Evolutionary conservation across 2,329 filamentous ascomycete genomes (phyloP), one percentile per base, ranked within the genome.

Genomic region (Leptographium radiaticola): DNA sequence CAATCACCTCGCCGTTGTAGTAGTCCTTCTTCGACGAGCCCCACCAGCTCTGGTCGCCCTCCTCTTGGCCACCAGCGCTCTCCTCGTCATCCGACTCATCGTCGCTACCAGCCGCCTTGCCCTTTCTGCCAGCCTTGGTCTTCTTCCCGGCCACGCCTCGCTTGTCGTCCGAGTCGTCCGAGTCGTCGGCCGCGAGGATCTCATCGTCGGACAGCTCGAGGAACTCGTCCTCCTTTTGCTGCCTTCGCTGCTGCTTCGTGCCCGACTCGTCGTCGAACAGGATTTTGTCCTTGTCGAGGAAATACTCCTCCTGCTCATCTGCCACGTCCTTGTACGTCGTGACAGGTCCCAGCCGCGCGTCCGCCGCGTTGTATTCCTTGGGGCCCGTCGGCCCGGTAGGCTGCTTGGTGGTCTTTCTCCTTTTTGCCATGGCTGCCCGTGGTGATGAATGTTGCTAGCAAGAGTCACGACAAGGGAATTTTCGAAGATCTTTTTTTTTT

Each of bases 271-370:
- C 89, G 34, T 95, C 88, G 40, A 98, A 76, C 63, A 91, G 70
- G 58, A 98, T 83, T 64, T 87, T 85, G 69, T 98, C 93, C 59
- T 86, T 81, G 59, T 90, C 85, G 56, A 90, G 75, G 63, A 91
- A 88, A 67, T 95, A 95, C 66, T 95, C 89, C 67, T 98, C 93
- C 67, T 95, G 89, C 1, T 89, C 94, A 66, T 96, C 85, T 59
- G 90, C 88, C 61, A 98, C 84, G 69, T 95, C 89, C 68, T 91
- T 83, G 67, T 79, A 91, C 2, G 80, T 83, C 48, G 68, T 74
- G 62, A 83, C 72, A 20, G 56, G 53, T 25, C 75, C 76, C 16
- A 89, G 76, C 52, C 81, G 80, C 39, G 83, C 79, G 58, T 83
- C 81, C 36, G 71, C 69, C 49, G 72, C 64, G 63, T 83, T 70